Evolutionary conservation across 164 flowering plant species (phyloP).

Genomic region (Magnolia sinica): DNA sequence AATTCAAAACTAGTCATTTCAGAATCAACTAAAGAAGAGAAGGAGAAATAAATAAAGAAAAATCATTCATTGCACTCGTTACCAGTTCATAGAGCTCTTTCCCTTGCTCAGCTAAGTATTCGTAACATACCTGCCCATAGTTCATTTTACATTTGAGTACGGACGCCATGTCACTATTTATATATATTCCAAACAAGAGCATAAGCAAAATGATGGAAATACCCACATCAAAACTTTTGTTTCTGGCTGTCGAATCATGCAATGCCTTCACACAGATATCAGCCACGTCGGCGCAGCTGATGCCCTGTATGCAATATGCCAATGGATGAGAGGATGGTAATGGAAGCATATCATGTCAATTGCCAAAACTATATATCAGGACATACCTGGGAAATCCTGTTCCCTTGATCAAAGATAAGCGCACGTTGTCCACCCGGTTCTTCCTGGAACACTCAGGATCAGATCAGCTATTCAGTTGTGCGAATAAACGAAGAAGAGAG

Average conservation of each 20-base stretch:
- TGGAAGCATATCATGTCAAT: not conserved
- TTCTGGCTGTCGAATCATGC: slow-evolving; percentile 96
- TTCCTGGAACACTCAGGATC: slow-evolving; percentile 50
- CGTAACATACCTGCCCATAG: slow-evolving; percentile 74
- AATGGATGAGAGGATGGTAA: not conserved
- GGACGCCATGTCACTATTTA: not conserved
- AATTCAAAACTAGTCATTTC: not conserved
- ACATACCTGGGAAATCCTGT: slow-evolving; percentile 86
- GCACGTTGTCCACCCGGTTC: slow-evolving; percentile 99
- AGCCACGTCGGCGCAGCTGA: slow-evolving; percentile 98
- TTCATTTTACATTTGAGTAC: slow-evolving; percentile 11
- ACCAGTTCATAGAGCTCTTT: slow-evolving; percentile 94
- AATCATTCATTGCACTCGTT: slow-evolving; percentile 12
- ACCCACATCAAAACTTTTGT: slow-evolving; percentile 95
- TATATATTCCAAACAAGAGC: too few relatives aligned
- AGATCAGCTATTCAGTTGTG: not conserved
- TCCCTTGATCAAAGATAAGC: slow-evolving; percentile 96
- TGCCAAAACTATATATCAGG: not conserved
- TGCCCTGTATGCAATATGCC: slow-evolving; percentile 51
- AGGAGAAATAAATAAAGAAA: not conserved
- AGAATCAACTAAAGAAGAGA: not conserved
- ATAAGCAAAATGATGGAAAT: not conserved
- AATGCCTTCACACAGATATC: slow-evolving; percentile 96
- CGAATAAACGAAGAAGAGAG: too few relatives aligned
- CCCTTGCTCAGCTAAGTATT: slow-evolving; percentile 87